phyloP scores from a whole-genome alignment of 805 yeast genomes.

The Spathaspora boniae region DNA sequence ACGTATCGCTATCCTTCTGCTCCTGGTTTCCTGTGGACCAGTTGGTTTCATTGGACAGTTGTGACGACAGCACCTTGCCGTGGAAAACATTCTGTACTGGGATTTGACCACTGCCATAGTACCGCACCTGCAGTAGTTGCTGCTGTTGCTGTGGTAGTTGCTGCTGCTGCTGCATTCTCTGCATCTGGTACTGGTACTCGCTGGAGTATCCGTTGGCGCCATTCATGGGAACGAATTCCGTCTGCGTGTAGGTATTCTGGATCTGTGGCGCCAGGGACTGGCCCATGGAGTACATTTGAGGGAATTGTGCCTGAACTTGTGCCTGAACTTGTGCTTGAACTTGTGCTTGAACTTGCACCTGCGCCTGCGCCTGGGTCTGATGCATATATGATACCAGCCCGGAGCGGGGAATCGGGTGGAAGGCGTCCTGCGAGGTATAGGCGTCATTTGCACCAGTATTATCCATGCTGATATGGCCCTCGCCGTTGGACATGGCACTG shows the following conservation, averaged over 20 bases:
- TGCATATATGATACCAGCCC: too few relatives aligned
- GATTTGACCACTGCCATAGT: constrained; percentile 7
- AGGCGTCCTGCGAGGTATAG: too few relatives aligned
- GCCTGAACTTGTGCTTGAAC: too few relatives aligned
- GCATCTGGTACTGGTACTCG: constrained; percentile 22
- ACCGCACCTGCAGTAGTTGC: constrained; percentile 15
- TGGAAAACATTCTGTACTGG: constrained; percentile 7
- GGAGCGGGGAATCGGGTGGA: too few relatives aligned
- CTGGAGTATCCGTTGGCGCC: constrained; percentile 14
- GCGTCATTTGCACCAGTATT: neutral
- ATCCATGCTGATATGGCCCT: neutral
- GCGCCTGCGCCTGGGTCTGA: too few relatives aligned
- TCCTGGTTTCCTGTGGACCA: constrained; percentile 28
- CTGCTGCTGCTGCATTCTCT: constrained; percentile 26
- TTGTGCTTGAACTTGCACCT: too few relatives aligned
- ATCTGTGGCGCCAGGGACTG: constrained; percentile 1
- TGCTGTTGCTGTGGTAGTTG: constrained; percentile 19
- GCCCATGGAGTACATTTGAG: constrained; percentile 7
- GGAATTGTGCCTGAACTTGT: too few relatives aligned
- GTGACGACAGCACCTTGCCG: constrained; percentile 22
- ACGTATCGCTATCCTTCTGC: constrained; percentile 39
- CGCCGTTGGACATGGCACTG: neutral
- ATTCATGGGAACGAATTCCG: constrained; percentile 6
- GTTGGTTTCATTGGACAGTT: constrained; percentile 41
- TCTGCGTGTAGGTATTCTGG: constrained; percentile 11